phyloP scores from a whole-genome alignment of 148 eudicot genomes.

The Selenicereus undatus region DNA sequence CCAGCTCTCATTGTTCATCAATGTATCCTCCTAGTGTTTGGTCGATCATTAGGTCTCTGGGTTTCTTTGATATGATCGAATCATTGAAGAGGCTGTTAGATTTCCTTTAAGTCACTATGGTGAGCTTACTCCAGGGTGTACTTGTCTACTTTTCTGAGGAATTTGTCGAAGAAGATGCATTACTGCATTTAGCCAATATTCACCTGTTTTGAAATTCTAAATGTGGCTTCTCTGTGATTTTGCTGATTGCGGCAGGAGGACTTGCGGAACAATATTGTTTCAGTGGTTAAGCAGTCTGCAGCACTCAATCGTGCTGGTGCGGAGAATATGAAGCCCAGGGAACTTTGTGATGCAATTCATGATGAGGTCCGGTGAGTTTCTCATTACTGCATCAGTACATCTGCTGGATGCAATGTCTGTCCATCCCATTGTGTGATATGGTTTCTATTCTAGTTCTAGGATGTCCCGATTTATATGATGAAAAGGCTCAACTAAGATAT shows the following conservation, averaged over 20 bases:
- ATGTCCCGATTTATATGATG: neutral
- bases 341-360: conserved; percentile 85
- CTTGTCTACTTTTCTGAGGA: neutral
- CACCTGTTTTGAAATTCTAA: neutral
- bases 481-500: too few species aligned
- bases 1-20: neutral
- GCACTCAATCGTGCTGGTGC: conserved; percentile 66
- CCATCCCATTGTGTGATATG: neutral
- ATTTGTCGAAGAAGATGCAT: neutral
- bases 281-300: conserved; percentile 65
- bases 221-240: conserved; percentile 1
- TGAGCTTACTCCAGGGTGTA: neutral
- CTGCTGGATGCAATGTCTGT: neutral
- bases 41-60: neutral
- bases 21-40: neutral
- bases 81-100: neutral
- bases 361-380: conserved; percentile 70
- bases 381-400: neutral
- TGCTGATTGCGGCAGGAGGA: conserved; percentile 53
- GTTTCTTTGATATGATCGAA: neutral
- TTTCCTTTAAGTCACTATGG: neutral
- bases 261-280: conserved; percentile 55
- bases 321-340: conserved; percentile 69
- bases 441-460: neutral
- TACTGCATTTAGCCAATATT: neutral